Percentiles rank a stretch among this genome's conserved stretches.
Conservation (phyloP, 2,329 filamentous ascomycete species). For the Lachnellula subtilissima region DNA sequence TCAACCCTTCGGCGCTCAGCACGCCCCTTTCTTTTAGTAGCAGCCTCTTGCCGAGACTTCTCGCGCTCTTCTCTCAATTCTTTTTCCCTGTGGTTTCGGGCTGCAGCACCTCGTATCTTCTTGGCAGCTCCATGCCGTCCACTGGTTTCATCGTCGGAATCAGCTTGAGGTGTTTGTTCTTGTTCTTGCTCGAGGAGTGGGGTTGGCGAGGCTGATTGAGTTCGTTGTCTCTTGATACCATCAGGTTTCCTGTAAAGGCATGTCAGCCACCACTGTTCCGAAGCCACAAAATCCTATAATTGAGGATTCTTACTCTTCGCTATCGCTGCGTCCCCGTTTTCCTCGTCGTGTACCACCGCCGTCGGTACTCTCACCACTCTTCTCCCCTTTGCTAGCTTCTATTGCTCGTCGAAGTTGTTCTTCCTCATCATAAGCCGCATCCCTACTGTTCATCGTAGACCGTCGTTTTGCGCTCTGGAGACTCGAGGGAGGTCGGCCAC, state of each 20-base stretch:
- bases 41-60: slow-evolving; percentile 65
- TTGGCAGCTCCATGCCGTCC: slow-evolving; percentile 49
- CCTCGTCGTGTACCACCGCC: slow-evolving; percentile 56
- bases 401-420: slow-evolving; percentile 84
- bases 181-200: slow-evolving; percentile 47
- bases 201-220: slow-evolving; percentile 67
- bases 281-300: neutral
- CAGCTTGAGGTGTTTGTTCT: slow-evolving; percentile 47
- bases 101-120: slow-evolving; percentile 53
- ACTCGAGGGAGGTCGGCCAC: slow-evolving; percentile 44
- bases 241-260: slow-evolving; percentile 57
- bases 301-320: slow-evolving; percentile 72
- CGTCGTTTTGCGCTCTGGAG: slow-evolving; percentile 60
- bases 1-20: slow-evolving; percentile 77
- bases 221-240: slow-evolving; percentile 76
- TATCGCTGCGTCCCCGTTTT: slow-evolving; percentile 85
- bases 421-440: slow-evolving; percentile 93
- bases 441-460: slow-evolving; percentile 95
- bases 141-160: slow-evolving; percentile 66
- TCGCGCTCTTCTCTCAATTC: slow-evolving; percentile 72
- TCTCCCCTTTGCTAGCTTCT: slow-evolving; percentile 87
- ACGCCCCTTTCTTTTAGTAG: slow-evolving; percentile 74
- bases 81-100: slow-evolving; percentile 57
- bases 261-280: slow-evolving; percentile 18
- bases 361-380: slow-evolving; percentile 36